Base-by-base conservation (phyloP, 1,139 yeast genomes). In the Pichia sp. region DNA sequence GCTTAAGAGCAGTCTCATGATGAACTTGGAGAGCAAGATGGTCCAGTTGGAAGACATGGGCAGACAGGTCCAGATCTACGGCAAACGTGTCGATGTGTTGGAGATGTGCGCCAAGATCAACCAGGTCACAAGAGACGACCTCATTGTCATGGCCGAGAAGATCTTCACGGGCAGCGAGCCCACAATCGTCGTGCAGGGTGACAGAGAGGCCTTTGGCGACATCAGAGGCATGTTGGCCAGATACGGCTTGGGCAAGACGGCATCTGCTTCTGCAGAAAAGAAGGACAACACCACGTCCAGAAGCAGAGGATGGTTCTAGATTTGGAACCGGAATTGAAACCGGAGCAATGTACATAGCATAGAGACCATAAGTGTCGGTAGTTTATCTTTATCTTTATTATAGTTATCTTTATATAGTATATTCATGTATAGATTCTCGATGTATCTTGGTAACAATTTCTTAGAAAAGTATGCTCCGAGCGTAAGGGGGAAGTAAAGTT, bases 11-110 rank as follows among this genome's bases (percentile, higher is more conserved):
- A 86, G 96, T 5, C 75, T 93, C 57, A 77, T 93, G 67, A 93
- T 93, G 97, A 93, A 92, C 66, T 79, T 92, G 49, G 99, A 93
- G 70, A 84, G 95, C 62, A 90, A 87, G 68, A 79, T 93, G 76
- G 96, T 95, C 16, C 92, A 88, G 64, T 75, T 93, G 53, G 99
- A 93, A 70, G 99, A 93, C 67, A 77, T 92, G 71, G 99, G 99
- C 11, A 82, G 99, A 70, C 99, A 93, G 71, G 82, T 93, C 34
- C 96, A 89, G 71, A 82, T 90, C 54, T 90, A 87, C 66, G 90
- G 90, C 47, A 79, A 79, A 62, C 79, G 88, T 62, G 80, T 93
- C n/a, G 82, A 89, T 13, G 86, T 90, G 8, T 75, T 78, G 45
- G 96, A 90, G 64, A 90, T 93, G 96, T 85, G 93, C 56, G 75